Base-by-base conservation (phyloP, 2,329 filamentous ascomycete genomes). In the Apiospora marii region DNA sequence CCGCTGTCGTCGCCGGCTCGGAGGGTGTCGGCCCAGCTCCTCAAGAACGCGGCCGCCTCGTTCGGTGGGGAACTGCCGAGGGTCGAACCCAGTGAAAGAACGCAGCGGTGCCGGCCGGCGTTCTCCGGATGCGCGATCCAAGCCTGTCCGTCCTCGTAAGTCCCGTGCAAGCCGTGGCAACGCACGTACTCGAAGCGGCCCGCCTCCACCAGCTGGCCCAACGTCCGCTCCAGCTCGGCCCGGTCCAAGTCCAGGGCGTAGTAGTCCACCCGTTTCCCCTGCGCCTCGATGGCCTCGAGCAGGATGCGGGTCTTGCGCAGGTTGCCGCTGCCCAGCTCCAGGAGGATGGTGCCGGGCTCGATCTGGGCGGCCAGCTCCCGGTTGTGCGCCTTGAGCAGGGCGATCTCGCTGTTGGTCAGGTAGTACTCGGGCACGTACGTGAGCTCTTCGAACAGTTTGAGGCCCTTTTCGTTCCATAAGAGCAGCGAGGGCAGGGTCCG, bases 391-490 rank as follows among this genome's bases (percentile, higher is more conserved):
- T 90, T 86, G 75, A 99, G 86, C 22, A 97, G 88, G 76, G 94
- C 89, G 72, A 98, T 98, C 82, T 99, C 96, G 73, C 94, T 91
- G 82, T 96, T 96, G 74, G 96, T 98, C 81, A 97, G 86, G 83
- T 98, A 98, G 81, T 98, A 99, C 82, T 98, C 95, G 37, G 98
- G 93, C 77, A 98, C 84, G 82, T 96, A 97, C 5, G 94, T 97
- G 73, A 90, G 90, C 81, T 94, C 86, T 83, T 97, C 94, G 79
- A 97, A 97, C 30, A 97, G 83, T 81, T 94, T 92, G 78, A 97
- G 84, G 6, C 94, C 94, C 76, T 86, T 87, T 80, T 94, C 92
- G 77, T 95, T 91, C 81, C 97, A 97, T 41, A 97, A 87, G 67
- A 97, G 85, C 76, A 97, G 84, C 1, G 94, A 97, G n/a, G 94